phyloP scores from a whole-genome alignment of 1,284 basidiomycete species.

The Pyrrhoderma lamaoense region DNA sequence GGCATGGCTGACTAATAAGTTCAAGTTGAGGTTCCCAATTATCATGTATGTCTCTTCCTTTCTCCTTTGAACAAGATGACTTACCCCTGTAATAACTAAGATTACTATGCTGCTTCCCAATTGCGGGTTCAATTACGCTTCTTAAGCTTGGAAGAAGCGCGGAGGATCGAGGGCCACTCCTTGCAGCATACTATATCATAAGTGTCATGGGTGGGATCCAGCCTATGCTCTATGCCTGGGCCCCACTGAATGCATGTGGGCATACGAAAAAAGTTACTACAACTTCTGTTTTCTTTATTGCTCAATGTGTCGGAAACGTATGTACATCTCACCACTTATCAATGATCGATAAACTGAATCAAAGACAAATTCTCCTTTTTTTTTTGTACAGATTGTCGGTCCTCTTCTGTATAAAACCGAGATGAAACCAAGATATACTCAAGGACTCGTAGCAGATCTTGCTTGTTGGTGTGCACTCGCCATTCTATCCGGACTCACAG shows the following conservation, averaged over 20 bases:
- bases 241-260: slow-evolving; percentile 36
- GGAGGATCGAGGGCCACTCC: slow-evolving; percentile 2
- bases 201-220: slow-evolving; percentile 17
- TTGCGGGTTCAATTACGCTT: slow-evolving; percentile 5
- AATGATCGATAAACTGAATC: not conserved
- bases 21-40: slow-evolving; percentile 45
- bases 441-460: slow-evolving; percentile 32
- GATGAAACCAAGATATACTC: slow-evolving; percentile 34
- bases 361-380: not conserved
- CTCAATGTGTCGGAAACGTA: slow-evolving; percentile 37
- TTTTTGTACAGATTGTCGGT: slow-evolving; percentile 21
- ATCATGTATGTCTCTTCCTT: slow-evolving; percentile 32
- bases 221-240: slow-evolving; percentile 39
- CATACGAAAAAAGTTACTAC: slow-evolving; percentile 38
- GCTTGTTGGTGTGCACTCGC: slow-evolving; percentile 34
- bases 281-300: slow-evolving; percentile 34
- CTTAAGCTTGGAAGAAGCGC: slow-evolving; percentile 8
- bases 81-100: slow-evolving; percentile 19
- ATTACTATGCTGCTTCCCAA: slow-evolving; percentile 5
- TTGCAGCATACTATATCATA: slow-evolving; percentile 11
- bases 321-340: slow-evolving; percentile 18
- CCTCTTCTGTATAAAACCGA: slow-evolving; percentile 34
- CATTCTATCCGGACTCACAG: slow-evolving; percentile 28
- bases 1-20: slow-evolving; percentile 37
- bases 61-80: slow-evolving; percentile 35